A percentile compares a stretch with the other conserved stretches of the same genome.
Evolutionary conservation across 345 rosid species (phyloP).

Genomic region (Viola odorata): DNA sequence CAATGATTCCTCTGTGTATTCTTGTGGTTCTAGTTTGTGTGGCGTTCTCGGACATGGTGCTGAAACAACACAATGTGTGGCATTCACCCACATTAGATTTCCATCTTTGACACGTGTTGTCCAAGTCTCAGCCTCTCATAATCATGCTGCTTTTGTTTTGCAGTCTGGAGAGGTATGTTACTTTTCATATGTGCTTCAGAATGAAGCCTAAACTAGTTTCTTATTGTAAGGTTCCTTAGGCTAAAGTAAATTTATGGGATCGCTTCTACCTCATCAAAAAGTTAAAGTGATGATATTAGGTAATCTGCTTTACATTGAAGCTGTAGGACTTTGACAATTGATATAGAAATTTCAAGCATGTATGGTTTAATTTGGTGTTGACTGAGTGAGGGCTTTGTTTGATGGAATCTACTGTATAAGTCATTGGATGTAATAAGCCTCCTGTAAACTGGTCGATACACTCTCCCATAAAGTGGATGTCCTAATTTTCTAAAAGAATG

Average conservation of each 20-base stretch:
- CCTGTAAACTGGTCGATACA: no score
- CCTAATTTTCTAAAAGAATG: background rate
- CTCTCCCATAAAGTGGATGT: no score
- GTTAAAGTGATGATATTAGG: background rate
- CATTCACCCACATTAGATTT: constrained; percentile 64
- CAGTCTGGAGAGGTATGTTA: constrained; percentile 83
- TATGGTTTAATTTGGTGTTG: no score
- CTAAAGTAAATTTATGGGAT: background rate
- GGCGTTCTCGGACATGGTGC: constrained; percentile 97
- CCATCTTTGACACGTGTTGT: constrained; percentile 52
- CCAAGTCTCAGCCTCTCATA: constrained; percentile 87
- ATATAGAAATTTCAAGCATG: no score
- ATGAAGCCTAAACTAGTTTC: background rate
- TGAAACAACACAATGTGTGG: constrained; percentile 85
- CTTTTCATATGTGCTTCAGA: background rate
- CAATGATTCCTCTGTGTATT: constrained; percentile 75
- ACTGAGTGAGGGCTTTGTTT: no score
- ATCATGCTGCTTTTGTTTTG: constrained; percentile 84
- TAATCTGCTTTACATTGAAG: background rate
- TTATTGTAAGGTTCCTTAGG: background rate
- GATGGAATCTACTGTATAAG: no score
- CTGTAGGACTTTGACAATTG: background rate
- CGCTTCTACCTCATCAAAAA: background rate
- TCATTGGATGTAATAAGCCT: no score
- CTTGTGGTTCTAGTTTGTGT: constrained; percentile 83